Percentiles rank a stretch among this genome's conserved stretches.
These are phyloP conservation scores for Polychytrium aggregatum DNA, from an alignment of 192 early-diverging fungal species.

Conservation along the genomic window DNA sequence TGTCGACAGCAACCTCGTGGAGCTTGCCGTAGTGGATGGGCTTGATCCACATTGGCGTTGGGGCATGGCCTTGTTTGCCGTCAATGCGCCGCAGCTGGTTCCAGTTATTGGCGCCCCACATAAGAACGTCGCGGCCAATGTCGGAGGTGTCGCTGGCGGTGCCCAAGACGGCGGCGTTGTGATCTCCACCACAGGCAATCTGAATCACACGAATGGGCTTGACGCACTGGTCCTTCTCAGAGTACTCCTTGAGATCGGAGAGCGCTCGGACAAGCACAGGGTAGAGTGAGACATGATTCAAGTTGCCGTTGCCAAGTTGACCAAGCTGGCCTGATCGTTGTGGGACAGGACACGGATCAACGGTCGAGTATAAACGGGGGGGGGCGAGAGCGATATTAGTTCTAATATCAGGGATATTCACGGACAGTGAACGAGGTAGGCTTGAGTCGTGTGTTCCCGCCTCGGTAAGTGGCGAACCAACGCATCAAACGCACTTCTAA, in stretches of 20 bases:
- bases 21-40: slow-evolving; percentile 3
- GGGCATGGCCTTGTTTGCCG: slow-evolving; percentile 14
- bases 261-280: slow-evolving; percentile 13
- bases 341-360: too few species aligned
- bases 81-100: slow-evolving; percentile 20
- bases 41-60: slow-evolving; percentile 7
- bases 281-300: slow-evolving; percentile 9
- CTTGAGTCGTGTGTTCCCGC: too few species aligned
- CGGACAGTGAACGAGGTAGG: too few species aligned
- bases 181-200: slow-evolving; percentile 10
- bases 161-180: slow-evolving; percentile 20
- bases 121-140: slow-evolving; percentile 20
- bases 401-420: too few species aligned
- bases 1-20: not conserved
- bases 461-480: too few species aligned
- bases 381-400: too few species aligned
- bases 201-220: slow-evolving; percentile 14
- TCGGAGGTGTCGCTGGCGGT: not conserved
- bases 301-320: slow-evolving; percentile 25
- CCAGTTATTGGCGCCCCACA: slow-evolving; percentile 25
- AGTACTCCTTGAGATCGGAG: slow-evolving; percentile 18
- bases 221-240: slow-evolving; percentile 4
- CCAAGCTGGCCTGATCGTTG: too few species aligned
- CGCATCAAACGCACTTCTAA: too few species aligned
- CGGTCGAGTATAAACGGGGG: too few species aligned